Evolutionary conservation across 2,329 filamentous ascomycete species (phyloP).

Genomic region (Leptographium galeiforme): DNA sequence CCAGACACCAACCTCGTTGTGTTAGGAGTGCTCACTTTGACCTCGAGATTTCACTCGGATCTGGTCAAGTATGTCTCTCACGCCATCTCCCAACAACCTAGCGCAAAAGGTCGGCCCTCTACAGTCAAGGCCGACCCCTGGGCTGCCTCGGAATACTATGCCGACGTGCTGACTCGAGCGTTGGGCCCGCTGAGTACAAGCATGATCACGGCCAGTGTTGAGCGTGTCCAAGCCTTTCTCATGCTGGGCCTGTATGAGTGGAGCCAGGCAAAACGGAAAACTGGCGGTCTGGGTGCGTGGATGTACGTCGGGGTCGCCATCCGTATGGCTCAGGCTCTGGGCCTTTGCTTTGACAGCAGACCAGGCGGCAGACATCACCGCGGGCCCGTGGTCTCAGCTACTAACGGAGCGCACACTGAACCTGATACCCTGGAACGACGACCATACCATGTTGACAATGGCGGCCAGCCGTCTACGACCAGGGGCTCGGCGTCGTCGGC

Average conservation of each 20-base stretch:
- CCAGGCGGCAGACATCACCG: slow-evolving; percentile 5
- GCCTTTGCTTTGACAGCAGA: slow-evolving; percentile 43
- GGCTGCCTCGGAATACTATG: slow-evolving; percentile 51
- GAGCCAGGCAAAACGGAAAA: slow-evolving; percentile 41
- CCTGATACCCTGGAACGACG: not conserved
- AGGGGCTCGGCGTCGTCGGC: not conserved
- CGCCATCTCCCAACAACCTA: slow-evolving; percentile 18
- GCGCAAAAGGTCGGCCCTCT: slow-evolving; percentile 19
- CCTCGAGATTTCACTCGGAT: slow-evolving; percentile 52
- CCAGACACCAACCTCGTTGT: slow-evolving; percentile 39
- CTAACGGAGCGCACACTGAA: not conserved
- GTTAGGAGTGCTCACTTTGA: slow-evolving; percentile 54
- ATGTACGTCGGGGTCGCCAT: slow-evolving; percentile 52
- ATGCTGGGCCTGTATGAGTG: slow-evolving; percentile 64
- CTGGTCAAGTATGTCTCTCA: slow-evolving; percentile 41
- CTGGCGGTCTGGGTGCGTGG: slow-evolving; percentile 47
- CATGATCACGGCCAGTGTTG: slow-evolving; percentile 40
- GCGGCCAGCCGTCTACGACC: not conserved
- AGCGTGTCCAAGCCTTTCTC: slow-evolving; percentile 52
- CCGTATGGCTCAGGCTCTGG: slow-evolving; percentile 48
- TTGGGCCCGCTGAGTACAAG: slow-evolving; percentile 32
- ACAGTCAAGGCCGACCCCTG: slow-evolving; percentile 32
- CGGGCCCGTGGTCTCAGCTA: not conserved
- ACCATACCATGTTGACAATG: not conserved
- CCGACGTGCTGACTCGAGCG: slow-evolving; percentile 40